Evolutionary conservation across 352 stramenopile species (phyloP), one percentile per base, ranked within the genome.

Genomic region (Phytophthora agathidicida): DNA sequence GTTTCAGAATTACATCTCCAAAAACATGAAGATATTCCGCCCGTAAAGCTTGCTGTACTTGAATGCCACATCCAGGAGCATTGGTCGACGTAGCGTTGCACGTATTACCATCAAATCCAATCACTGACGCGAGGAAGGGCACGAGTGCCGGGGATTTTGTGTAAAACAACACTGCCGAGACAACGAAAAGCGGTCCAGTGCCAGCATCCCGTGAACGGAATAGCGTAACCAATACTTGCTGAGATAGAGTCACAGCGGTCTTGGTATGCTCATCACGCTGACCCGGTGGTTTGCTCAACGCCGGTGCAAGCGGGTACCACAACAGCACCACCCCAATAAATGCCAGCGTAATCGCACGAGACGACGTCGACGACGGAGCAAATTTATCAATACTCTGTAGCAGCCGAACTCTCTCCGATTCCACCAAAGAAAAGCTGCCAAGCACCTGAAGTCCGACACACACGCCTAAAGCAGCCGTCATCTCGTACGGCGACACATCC

Each of bases 101-200:
- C 19, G 33, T 53, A 26, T 67, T 56, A 11, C 30, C 57, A 30
- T 73, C 52, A 42, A 71, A 65, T 20, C 68, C 68, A 43, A 76
- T 76, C 19, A 80, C 67, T 1, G 71, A 71, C 19, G 68, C 55
- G 3, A 87, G 63, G 26, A 87, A 85, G 16, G 80, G 68, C 19
- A 88, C 59, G 16, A 88, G 57, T 1, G 73, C 71, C 4, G 80
- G 74, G 7, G 74, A 83, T 50, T 88, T 88, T 11, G 80, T 90
- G 61, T 88, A 90, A 39, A 90, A 77, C 14, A 88, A 56, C 32
- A 90, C 79, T 0, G 80, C 74, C 16, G 75, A 84, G 13, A 90
- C 67, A 1, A 90, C 72, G 9, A 90, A 81, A 9, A 88, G 67
- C 35, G 80, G 76, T 16, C 80, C 76, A 14, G 72, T 69, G 1